Conservation (phyloP, 768 basidiomycete species). For the Pulveroboletus sp. region DNA sequence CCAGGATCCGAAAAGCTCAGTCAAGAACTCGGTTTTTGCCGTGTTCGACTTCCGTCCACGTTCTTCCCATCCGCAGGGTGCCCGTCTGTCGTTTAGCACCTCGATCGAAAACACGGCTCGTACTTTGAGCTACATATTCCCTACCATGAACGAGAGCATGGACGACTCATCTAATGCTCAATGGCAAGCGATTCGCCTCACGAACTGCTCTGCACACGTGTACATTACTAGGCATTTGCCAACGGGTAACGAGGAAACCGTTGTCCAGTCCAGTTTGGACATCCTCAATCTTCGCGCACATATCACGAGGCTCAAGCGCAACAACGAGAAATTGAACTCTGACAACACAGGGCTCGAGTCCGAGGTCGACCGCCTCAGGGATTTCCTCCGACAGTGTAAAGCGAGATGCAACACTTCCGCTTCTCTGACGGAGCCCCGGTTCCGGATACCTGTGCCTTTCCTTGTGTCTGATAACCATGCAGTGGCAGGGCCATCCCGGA, state of each 20-base stretch:
- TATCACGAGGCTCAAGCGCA: slow-evolving; percentile 34
- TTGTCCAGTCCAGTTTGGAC: slow-evolving; percentile 49
- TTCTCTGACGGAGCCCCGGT: not conserved
- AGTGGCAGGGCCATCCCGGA: slow-evolving; percentile 25
- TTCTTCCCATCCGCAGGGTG: slow-evolving; percentile 54
- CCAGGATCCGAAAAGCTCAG: too few species aligned
- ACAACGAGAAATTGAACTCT: slow-evolving; percentile 23
- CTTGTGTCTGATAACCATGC: slow-evolving; percentile 16
- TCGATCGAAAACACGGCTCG: slow-evolving; percentile 41
- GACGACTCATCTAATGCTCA: slow-evolving; percentile 42
- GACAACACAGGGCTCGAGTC: slow-evolving; percentile 28
- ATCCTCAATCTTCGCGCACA: slow-evolving; percentile 43
- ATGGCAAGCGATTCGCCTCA: slow-evolving; percentile 65
- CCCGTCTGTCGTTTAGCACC: slow-evolving; percentile 53
- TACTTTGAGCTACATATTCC: slow-evolving; percentile 46
- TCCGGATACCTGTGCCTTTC: not conserved
- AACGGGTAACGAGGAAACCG: slow-evolving; percentile 27
- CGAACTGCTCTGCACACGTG: slow-evolving; percentile 57
- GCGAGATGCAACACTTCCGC: too few species aligned
- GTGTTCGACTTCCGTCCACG: slow-evolving; percentile 70
- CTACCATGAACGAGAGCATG: slow-evolving; percentile 41
- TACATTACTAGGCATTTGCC: slow-evolving; percentile 36
- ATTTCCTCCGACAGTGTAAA: slow-evolving; percentile 12
- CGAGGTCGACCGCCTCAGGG: slow-evolving; percentile 19
- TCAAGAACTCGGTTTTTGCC: slow-evolving; percentile 39